These are phyloP conservation scores for Tulasnella calospora DNA, from an alignment of 768 basidiomycete genomes.

Conservation along the genomic window DNA sequence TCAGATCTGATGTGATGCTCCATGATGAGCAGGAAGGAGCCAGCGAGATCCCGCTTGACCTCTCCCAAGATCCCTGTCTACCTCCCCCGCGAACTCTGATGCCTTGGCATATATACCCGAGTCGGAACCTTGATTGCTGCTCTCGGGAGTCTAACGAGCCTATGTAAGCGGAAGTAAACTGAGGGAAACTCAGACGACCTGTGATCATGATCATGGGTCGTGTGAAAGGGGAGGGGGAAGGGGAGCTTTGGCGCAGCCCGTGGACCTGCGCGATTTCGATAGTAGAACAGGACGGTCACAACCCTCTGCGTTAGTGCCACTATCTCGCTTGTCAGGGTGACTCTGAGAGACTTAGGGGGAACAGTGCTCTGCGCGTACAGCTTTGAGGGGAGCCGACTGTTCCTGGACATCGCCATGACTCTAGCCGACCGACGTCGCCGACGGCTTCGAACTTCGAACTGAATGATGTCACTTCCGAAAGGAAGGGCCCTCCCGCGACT, in stretches of 20 bases:
- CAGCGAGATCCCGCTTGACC: background rate
- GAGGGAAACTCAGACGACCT: background rate
- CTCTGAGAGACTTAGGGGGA: background rate
- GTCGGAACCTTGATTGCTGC: background rate
- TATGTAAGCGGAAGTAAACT: background rate
- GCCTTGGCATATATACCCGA: background rate
- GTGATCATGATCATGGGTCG: background rate
- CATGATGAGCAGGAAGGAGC: background rate
- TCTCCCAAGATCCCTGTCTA: background rate
- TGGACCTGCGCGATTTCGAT: background rate
- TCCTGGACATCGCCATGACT: background rate
- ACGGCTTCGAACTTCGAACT: background rate
- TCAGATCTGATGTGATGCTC: constrained; percentile 1
- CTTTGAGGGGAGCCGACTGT: background rate
- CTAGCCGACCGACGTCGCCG: background rate
- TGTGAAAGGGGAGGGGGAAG: background rate
- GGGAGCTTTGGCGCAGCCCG: background rate
- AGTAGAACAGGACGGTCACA: background rate
- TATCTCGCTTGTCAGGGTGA: background rate
- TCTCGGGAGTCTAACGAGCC: background rate
- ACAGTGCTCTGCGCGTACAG: background rate
- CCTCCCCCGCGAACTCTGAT: background rate
- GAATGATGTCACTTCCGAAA: background rate
- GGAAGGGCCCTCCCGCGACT: background rate
- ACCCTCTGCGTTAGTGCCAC: background rate